Conservation (phyloP, 768 basidiomycete genomes). For the Macrolepiota fuliginosa region DNA sequence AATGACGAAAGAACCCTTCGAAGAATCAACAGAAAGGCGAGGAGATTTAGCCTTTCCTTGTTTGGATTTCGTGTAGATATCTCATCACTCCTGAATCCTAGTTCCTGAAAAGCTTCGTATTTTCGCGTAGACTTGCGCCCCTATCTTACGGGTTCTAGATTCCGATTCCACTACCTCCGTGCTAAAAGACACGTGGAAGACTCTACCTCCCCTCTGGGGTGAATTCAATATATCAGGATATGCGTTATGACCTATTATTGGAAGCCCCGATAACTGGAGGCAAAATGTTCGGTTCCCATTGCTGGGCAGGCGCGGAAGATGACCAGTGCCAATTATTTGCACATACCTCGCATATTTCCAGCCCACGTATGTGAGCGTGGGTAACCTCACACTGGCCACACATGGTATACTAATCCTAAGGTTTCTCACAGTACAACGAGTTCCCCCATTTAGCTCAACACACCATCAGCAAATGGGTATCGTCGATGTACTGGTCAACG, state of each 20-base stretch:
- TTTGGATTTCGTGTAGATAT: conserved; percentile 8
- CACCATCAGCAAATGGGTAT: conserved; percentile 9
- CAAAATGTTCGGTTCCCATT: not conserved
- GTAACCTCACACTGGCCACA: not conserved
- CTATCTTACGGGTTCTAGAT: conserved; percentile 4
- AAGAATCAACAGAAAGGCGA: not conserved
- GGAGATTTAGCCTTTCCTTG: conserved; percentile 3
- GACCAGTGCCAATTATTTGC: not conserved
- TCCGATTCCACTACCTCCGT: not conserved
- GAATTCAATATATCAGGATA: not conserved
- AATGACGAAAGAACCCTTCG: conserved; percentile 4
- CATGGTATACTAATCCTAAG: not conserved
- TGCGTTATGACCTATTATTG: not conserved
- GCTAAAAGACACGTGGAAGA: not conserved
- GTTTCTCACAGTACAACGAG: conserved; percentile 1
- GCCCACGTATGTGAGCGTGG: not conserved
- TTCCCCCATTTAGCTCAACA: not conserved
- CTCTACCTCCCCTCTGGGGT: not conserved
- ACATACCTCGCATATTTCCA: not conserved
- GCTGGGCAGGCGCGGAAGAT: not conserved
- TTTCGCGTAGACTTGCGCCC: not conserved
- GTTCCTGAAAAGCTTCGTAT: conserved; percentile 1
- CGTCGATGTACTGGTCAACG: not conserved
- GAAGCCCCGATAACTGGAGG: not conserved
- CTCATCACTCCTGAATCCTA: conserved; percentile 10